Evolutionary conservation across 2,329 filamentous ascomycete genomes (phyloP).

Genomic region (Neopestalotiopsis sp.): DNA sequence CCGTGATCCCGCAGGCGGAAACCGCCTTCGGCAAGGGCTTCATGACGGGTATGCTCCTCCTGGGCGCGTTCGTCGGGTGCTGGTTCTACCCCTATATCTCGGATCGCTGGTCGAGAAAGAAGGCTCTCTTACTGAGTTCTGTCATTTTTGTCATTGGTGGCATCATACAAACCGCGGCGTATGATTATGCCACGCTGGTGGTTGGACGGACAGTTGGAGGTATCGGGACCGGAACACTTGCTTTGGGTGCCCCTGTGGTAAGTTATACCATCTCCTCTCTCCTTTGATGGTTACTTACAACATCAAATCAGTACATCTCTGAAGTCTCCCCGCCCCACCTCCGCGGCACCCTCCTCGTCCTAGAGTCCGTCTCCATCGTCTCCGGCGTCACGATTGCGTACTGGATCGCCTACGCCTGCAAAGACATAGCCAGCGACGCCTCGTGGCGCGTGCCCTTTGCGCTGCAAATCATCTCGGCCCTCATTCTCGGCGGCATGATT

Average conservation of each 20-base stretch:
- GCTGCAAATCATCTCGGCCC: constrained; percentile 48
- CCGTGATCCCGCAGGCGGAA: constrained; percentile 39
- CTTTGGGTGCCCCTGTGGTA: constrained; percentile 26
- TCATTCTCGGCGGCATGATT: constrained; percentile 45
- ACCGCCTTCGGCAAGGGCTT: constrained; percentile 42
- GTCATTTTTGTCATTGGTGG: constrained; percentile 48
- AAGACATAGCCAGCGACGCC: constrained; percentile 44
- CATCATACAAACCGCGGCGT: constrained; percentile 40
- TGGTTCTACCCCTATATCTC: constrained; percentile 40
- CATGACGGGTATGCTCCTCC: constrained; percentile 48
- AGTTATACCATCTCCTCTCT: background rate
- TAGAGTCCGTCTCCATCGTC: constrained; percentile 56
- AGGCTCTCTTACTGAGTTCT: constrained; percentile 43
- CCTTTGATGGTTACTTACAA: background rate
- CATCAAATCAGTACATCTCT: constrained; percentile 32
- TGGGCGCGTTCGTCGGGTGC: constrained; percentile 44
- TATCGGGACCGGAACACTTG: constrained; percentile 35
- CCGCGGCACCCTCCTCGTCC: constrained; percentile 47
- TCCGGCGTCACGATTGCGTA: constrained; percentile 57
- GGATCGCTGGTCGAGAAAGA: constrained; percentile 48
- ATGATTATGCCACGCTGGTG: constrained; percentile 32
- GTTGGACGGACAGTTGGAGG: constrained; percentile 35
- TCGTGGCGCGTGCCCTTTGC: constrained; percentile 52
- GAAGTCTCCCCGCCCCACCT: constrained; percentile 43
- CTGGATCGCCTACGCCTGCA: constrained; percentile 59